Evolutionary conservation across 305 asterid genomes (phyloP), one percentile per base, ranked within the genome.

Genomic region (Fraxinus nigra): DNA sequence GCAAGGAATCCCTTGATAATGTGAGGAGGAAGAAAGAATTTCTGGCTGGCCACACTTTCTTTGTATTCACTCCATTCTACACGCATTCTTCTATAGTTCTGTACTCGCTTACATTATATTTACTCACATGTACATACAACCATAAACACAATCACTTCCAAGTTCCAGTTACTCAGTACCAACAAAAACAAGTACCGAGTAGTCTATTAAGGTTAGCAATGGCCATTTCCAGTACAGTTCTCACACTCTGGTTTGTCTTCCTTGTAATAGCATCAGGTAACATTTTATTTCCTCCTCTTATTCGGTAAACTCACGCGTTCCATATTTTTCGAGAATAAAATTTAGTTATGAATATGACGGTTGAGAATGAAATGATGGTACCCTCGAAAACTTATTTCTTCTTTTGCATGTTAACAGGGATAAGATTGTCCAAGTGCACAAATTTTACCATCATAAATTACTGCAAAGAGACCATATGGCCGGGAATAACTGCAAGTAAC

Each of bases 401-500:
- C 63, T 81, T 40, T 79, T 72, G 14, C 74, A 34, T 20, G 13
- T 78, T 61, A 43, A 73, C 86, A 91, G 93, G 89, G 56, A 43
- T 83, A 38, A 85, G 54, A 32, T 32, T 80, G 18, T 85, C 88
- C 4, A 46, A 82, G 73, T 77, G 89, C 79, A 82, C 89, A 54
- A 91, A 87, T 24, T 78, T 92, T 33, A 92, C 93, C 75, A 85
- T 92, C 79, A 81, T 78, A 76, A 92, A 92, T 82, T 20, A 87
- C 81, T 92, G 97, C 88, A 79, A 72, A 11, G 95, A 92, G 83
- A 91, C 91, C 54, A 87, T 92, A 80, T 92, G 93, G 91, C 95
- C 95, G 0, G 95, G 89, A 14, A 85, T 92, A 46, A 82, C 90
- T 6, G 91, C 97, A 0, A 82, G 85, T 38, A 86, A 83, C 88